Base-by-base conservation (phyloP, 805 yeast species). In the Nakazawaea siamensis region DNA sequence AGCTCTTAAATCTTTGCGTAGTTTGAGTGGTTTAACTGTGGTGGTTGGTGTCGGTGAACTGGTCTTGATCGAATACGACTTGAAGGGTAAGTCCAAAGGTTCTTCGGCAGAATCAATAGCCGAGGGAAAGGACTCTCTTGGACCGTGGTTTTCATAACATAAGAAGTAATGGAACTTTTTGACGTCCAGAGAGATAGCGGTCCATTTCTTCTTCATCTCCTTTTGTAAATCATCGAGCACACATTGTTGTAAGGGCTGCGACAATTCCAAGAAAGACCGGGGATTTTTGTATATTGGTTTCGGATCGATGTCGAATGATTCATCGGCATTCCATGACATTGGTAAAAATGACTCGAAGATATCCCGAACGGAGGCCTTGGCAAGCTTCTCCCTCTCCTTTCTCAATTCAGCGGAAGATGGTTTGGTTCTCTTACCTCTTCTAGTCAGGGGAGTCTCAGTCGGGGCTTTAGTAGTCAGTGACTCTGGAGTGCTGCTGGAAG, bases 91-190 rank as follows among this genome's bases (percentile, higher is more conserved):
- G 51, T 80, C 86, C 31, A 65, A 67, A 1, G 84, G 87, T 6
- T 63, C 51, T 4, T 48, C 53, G 18, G 46, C 43, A n/a, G 62
- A 52, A 38, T 58, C 62, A 60, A 73, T 63, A 43, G 62, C 63
- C 33, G 57, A 55, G 13, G 55, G 55, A 37, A 79, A 68, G 15
- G 70, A 70, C 31, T 70, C 76, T 42, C 94, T 63, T 1, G 75
- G 78, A 0, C 87, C 92, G 67, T 81, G 73, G 31, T 78, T 63
- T 2, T 88, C 88, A 53, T 76, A 82, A 0, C 78, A 66, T 20
- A 78, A 64, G 57, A 67, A 77, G 51, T 74, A 79, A 8, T 73
- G 66, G 43, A 79, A 59, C 41, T 68, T 60, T 48, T 80, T 79
- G 34, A 68, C 68, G 33, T 69, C 65, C 10, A 41, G 41, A 4